These are phyloP conservation scores for Mycena sanguinolenta DNA, from an alignment of 768 basidiomycete genomes.

Conservation along the genomic window DNA sequence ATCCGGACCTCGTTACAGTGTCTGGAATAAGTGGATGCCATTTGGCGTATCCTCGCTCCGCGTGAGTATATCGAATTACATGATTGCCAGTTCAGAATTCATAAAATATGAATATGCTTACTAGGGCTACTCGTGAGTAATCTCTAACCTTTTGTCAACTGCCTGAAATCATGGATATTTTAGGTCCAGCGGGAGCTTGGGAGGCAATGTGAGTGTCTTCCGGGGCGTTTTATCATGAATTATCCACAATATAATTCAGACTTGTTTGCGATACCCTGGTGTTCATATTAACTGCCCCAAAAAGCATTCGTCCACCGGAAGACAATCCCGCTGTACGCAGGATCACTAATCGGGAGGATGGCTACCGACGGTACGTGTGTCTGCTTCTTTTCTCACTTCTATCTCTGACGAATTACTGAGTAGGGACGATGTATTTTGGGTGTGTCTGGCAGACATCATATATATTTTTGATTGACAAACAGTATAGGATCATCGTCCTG, in stretches of 20 bases:
- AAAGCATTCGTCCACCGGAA: background rate
- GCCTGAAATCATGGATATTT: background rate
- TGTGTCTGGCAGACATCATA: background rate
- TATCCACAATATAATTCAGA: background rate
- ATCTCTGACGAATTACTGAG: background rate
- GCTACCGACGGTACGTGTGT: background rate
- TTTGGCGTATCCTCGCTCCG: background rate
- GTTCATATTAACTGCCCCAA: background rate
- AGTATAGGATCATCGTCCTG: background rate
- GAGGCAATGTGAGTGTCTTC: background rate
- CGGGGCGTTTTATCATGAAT: no score
- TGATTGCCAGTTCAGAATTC: background rate
- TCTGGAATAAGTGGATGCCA: background rate
- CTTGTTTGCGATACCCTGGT: background rate
- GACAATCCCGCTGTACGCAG: background rate
- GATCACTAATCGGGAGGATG: background rate
- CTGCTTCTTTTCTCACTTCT: background rate
- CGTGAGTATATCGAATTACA: background rate
- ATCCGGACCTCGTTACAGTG: background rate
- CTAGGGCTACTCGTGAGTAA: background rate
- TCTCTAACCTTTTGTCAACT: background rate
- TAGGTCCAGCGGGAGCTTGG: background rate
- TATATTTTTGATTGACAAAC: background rate
- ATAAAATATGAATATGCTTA: background rate
- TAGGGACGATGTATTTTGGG: slow-evolving; percentile 3